Conservation (phyloP, 1,284 basidiomycete genomes). For the Phylloporus sp. region DNA sequence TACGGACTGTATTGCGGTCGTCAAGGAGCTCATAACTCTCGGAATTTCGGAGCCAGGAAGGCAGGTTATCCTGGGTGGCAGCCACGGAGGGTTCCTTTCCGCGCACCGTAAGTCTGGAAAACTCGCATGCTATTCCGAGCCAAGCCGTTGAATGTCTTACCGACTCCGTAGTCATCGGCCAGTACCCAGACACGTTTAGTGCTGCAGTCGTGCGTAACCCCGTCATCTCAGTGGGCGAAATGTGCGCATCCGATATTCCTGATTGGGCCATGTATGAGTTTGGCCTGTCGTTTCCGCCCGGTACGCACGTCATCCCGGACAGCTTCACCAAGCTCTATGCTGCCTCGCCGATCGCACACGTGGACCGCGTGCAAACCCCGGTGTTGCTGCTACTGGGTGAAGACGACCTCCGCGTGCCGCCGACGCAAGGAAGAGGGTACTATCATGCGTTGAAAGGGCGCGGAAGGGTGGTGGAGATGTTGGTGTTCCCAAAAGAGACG, state of each 20-base stretch:
- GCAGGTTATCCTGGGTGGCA: conserved; percentile 66
- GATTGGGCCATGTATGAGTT: conserved; percentile 75
- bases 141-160: neutral
- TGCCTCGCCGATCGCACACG: conserved; percentile 62
- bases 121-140: no score
- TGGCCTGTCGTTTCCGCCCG: conserved; percentile 41
- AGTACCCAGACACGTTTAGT: conserved; percentile 62
- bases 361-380: conserved; percentile 54
- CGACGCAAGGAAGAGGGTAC: conserved; percentile 63
- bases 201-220: conserved; percentile 72
- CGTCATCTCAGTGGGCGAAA: conserved; percentile 63
- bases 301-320: conserved; percentile 48
- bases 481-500: conserved; percentile 64
- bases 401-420: conserved; percentile 65
- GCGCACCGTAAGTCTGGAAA: conserved; percentile 53
- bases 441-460: conserved; percentile 66
- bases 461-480: conserved; percentile 53
- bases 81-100: conserved; percentile 74
- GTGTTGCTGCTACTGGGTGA: conserved; percentile 66
- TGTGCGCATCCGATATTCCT: conserved; percentile 61
- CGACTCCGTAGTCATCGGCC: conserved; percentile 56
- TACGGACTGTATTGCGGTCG: conserved; percentile 60
- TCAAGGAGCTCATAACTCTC: conserved; percentile 51
- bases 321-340: conserved; percentile 49
- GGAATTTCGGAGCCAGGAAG: conserved; percentile 53